Evolutionary conservation across 345 rosid species (phyloP).

Genomic region (Populus nigra): DNA sequence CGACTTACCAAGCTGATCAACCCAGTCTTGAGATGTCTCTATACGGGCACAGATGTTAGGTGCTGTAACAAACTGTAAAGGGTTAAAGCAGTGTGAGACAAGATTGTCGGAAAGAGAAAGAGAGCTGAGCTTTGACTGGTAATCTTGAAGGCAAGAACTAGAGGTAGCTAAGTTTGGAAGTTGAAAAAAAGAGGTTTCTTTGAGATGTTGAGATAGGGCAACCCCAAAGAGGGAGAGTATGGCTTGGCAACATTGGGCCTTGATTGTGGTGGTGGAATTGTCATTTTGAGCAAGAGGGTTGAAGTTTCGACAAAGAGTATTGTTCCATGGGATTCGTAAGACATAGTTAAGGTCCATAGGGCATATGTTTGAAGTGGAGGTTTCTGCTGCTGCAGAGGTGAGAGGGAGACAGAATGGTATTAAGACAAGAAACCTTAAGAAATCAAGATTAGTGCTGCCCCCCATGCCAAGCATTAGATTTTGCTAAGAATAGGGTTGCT

Average conservation of each 20-base stretch:
- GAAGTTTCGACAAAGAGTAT: slow-evolving; percentile 41
- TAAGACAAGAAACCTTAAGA: slow-evolving; percentile 5
- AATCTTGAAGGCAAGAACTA: slow-evolving; percentile 56
- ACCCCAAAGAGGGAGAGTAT: slow-evolving; percentile 58
- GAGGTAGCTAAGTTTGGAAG: slow-evolving; percentile 57
- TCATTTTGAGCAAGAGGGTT: slow-evolving; percentile 4
- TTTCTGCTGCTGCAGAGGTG: slow-evolving; percentile 2
- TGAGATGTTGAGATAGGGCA: slow-evolving; percentile 56
- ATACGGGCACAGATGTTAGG: slow-evolving; percentile 55
- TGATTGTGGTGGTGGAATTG: not conserved
- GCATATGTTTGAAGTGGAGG: slow-evolving; percentile 34
- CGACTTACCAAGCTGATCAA: slow-evolving; percentile 40
- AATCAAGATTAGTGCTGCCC: not conserved
- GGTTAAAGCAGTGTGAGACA: slow-evolving; percentile 55
- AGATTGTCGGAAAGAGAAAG: slow-evolving; percentile 47
- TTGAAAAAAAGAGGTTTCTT: slow-evolving; percentile 51
- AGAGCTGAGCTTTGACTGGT: slow-evolving; percentile 48
- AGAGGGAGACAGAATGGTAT: slow-evolving; percentile 11
- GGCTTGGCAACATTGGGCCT: slow-evolving; percentile 47
- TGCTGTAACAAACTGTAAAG: slow-evolving; percentile 46
- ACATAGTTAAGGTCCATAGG: slow-evolving; percentile 67
- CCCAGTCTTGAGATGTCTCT: slow-evolving; percentile 56
- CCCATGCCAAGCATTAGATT: not conserved
- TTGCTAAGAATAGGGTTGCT: not conserved
- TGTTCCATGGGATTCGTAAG: slow-evolving; percentile 65